phyloP scores from a whole-genome alignment of 1,284 basidiomycete genomes.

The Austropuccinia psidii region DNA sequence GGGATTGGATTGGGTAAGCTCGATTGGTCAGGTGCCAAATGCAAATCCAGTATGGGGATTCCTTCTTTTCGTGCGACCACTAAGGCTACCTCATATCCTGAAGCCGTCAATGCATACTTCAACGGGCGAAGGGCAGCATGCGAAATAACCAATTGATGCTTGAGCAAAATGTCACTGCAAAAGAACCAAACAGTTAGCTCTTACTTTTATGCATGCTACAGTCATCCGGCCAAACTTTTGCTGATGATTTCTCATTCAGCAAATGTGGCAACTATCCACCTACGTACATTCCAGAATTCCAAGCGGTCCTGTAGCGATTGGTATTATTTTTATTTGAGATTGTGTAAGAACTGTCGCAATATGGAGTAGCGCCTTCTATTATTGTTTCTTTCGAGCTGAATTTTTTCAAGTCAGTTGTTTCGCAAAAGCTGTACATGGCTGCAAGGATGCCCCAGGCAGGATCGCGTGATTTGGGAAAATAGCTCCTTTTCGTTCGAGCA shows the following conservation, averaged over 20 bases:
- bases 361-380: not conserved
- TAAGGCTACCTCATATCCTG: conserved; percentile 20
- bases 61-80: conserved; percentile 9
- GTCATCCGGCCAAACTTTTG: not conserved
- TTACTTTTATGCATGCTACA: too few species aligned
- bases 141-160: conserved; percentile 13
- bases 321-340: not conserved
- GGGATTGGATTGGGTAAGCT: too few species aligned
- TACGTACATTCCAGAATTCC: conserved; percentile 30
- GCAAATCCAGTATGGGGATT: conserved; percentile 5
- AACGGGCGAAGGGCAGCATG: conserved; percentile 18
- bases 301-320: not conserved
- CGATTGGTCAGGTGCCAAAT: too few species aligned
- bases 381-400: conserved; percentile 26
- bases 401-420: conserved; percentile 36
- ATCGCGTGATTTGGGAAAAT: conserved; percentile 44
- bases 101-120: conserved; percentile 22
- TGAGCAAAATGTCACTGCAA: conserved; percentile 6
- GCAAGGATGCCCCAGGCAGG: conserved; percentile 46
- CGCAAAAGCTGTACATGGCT: conserved; percentile 40
- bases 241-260: not conserved
- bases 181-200: not conserved
- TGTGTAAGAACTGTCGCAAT: conserved; percentile 1
- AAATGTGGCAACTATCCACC: not conserved
- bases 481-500: conserved; percentile 39